These are phyloP conservation scores for Apiotrichum laibachii DNA, from an alignment of 1,284 basidiomycete genomes.

Conservation along the genomic window DNA sequence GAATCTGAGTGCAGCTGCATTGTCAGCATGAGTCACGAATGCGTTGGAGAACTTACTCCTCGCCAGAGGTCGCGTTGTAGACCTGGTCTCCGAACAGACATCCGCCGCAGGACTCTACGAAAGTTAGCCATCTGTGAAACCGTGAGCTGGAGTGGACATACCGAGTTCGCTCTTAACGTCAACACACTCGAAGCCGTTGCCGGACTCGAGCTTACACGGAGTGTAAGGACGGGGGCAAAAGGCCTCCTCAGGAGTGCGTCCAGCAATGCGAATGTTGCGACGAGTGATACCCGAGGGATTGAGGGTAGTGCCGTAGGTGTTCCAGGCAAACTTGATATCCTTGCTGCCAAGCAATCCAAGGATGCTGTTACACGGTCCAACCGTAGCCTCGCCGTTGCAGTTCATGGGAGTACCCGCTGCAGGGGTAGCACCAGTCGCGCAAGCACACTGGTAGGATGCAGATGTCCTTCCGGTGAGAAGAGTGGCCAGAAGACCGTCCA, in stretches of 20 bases:
- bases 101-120: constrained; percentile 21
- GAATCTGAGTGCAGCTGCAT: constrained; percentile 17
- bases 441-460: neutral
- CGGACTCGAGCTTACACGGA: neutral
- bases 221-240: neutral
- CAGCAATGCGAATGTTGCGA: neutral
- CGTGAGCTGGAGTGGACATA: neutral
- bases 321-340: neutral
- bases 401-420: neutral
- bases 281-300: neutral
- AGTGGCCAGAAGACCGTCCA: neutral
- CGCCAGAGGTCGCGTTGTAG: constrained; percentile 7
- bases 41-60: constrained; percentile 6
- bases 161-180: neutral
- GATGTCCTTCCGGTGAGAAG: neutral
- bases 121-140: neutral
- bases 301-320: neutral
- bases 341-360: neutral
- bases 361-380: neutral
- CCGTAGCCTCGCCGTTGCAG: neutral
- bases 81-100: constrained; percentile 5
- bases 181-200: neutral
- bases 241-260: neutral
- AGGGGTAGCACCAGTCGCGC: neutral
- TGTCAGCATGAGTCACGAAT: neutral